Base-by-base conservation (phyloP, 2,329 filamentous ascomycete genomes). In the Alternaria solani region DNA sequence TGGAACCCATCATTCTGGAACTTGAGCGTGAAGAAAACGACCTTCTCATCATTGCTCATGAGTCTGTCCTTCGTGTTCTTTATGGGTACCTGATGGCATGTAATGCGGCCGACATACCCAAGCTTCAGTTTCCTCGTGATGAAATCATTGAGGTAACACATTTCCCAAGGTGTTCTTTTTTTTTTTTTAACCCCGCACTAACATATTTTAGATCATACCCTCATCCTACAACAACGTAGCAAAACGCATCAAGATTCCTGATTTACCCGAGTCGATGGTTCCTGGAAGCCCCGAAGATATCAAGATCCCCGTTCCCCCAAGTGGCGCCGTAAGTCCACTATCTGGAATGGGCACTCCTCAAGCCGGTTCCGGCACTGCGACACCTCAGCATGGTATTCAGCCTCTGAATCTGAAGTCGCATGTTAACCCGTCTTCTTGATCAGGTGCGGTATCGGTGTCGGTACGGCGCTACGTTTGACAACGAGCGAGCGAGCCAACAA, bases 51-150 rank as follows among this genome's bases (percentile, higher is more conserved):
- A 97, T 99, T 68, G 95, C 95, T 0, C 95, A 99, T 78, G 95
- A 99, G 79, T 96, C 93, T 52, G 95, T 99, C n/a, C 86, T 99
- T 47, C 91, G 95, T 43, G 95, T 99, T 25, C 86, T 99, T 4
- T 99, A 99, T 76, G 94, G 94, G 25, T 99, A 99, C 79, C 85
- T 99, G 39, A 99, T 99, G 95, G 95, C 96, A 70, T 98, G 95
- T 81, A 95, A 94, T 76, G 94, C 96, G 8, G 91, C 91, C 78
- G 93, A 96, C 74, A 99, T 99, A 64, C 95, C 95, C 4, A 91
- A 89, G 69, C 87, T 99, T 63, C 91, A 93, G 67, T 99, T 99
- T 73, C 95, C 95, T 4, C 91, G 95, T 43, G 91, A 99, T 75
- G 93, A 99, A 77, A 98, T 99, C 75, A 97, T 99, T 68, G 95